Evolutionary conservation across 805 yeast genomes (phyloP).

Genomic region (Priceomyces fermenticarens): DNA sequence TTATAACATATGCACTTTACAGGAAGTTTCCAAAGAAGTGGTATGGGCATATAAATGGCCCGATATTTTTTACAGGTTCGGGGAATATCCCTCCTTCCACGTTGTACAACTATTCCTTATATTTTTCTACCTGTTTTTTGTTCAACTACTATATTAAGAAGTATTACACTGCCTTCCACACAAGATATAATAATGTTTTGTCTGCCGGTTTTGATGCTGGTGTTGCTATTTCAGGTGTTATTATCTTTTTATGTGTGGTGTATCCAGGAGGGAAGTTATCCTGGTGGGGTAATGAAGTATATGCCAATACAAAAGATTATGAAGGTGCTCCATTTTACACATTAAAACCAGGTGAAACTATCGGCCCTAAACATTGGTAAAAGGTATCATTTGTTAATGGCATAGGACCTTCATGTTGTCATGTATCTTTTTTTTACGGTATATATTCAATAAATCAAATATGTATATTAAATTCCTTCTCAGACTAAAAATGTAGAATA

Average conservation of each 20-base stretch:
- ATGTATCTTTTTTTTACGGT: too few relatives aligned
- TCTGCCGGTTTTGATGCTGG: slow-evolving; percentile 53
- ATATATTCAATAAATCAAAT: too few relatives aligned
- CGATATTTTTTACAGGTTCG: slow-evolving; percentile 44
- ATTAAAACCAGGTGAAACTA: slow-evolving; percentile 5
- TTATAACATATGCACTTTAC: slow-evolving; percentile 36
- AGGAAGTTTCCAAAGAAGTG: slow-evolving; percentile 42
- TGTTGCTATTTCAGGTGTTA: slow-evolving; percentile 50
- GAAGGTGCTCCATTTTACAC: slow-evolving; percentile 2
- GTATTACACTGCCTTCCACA: slow-evolving; percentile 51
- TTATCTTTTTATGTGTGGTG: slow-evolving; percentile 44
- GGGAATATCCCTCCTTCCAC: slow-evolving; percentile 74
- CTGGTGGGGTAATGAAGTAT: slow-evolving; percentile 7
- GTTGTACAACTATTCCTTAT: slow-evolving; percentile 54
- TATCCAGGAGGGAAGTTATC: slow-evolving; percentile 10
- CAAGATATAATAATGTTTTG: slow-evolving; percentile 57
- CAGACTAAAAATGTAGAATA: too few relatives aligned
- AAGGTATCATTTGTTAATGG: too few relatives aligned
- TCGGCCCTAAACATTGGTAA: slow-evolving; percentile 6
- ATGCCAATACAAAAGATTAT: slow-evolving; percentile 1
- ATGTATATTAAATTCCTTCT: too few relatives aligned
- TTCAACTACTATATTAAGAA: slow-evolving; percentile 50
- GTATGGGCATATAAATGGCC: slow-evolving; percentile 31
- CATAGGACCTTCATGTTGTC: too few relatives aligned
- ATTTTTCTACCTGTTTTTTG: slow-evolving; percentile 42